Conservation (phyloP, 1,284 basidiomycete genomes). For the Apiotrichum domesticum region DNA sequence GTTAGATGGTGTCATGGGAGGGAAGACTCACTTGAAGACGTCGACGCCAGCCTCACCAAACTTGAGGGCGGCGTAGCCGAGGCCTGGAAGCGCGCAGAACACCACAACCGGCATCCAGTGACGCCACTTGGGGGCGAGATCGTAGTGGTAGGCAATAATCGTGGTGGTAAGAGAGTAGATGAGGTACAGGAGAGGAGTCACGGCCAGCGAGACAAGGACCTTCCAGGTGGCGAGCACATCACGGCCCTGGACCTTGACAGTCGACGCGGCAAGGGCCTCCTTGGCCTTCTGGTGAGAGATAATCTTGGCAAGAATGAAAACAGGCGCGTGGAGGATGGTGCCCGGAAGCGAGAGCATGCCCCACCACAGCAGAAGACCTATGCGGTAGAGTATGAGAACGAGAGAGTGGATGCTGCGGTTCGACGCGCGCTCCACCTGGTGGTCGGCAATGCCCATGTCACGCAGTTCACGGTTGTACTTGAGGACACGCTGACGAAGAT, state of each 20-base stretch:
- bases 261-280: slow-evolving; percentile 94
- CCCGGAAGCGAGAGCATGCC: slow-evolving; percentile 83
- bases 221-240: slow-evolving; percentile 99
- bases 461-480: slow-evolving; percentile 87
- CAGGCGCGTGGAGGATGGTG: slow-evolving; percentile 88
- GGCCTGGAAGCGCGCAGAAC: slow-evolving; percentile 70
- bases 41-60: slow-evolving; percentile 99
- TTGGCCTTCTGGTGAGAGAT: slow-evolving; percentile 87
- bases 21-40: slow-evolving; percentile 73
- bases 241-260: slow-evolving; percentile 88
- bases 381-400: slow-evolving; percentile 76
- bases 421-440: slow-evolving; percentile 82
- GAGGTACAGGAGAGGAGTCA: slow-evolving; percentile 80
- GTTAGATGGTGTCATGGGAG: neutral
- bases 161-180: slow-evolving; percentile 79
- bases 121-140: slow-evolving; percentile 56
- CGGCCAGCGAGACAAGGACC: slow-evolving; percentile 85
- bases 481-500: slow-evolving; percentile 75
- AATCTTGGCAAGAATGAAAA: slow-evolving; percentile 87
- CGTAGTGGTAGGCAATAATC: slow-evolving; percentile 64
- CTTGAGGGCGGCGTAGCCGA: slow-evolving; percentile 92
- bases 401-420: slow-evolving; percentile 82
- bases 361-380: slow-evolving; percentile 78
- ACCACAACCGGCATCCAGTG: slow-evolving; percentile 76
- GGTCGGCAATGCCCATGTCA: slow-evolving; percentile 94